These are phyloP conservation scores for Trichoderma asperellum DNA, from an alignment of 2,329 filamentous ascomycete genomes.

Conservation along the genomic window DNA sequence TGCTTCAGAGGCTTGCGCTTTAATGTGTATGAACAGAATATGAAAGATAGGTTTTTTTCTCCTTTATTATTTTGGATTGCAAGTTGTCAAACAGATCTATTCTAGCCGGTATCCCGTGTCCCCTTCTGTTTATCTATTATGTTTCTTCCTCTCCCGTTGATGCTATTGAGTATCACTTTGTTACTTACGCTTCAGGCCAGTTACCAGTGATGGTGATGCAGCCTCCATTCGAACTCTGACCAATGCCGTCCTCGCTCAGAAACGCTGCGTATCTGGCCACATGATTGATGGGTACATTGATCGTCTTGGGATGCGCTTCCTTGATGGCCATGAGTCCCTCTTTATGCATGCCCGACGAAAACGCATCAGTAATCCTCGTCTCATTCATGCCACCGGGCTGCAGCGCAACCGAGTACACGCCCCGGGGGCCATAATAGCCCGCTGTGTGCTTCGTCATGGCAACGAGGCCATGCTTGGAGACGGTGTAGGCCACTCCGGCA, in stretches of 20 bases:
- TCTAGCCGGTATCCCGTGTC: background rate
- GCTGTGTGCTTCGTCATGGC: conserved; percentile 63
- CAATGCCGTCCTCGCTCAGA: conserved; percentile 39
- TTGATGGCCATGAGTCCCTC: conserved; percentile 39
- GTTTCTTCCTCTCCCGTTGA: background rate
- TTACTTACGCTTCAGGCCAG: conserved; percentile 41
- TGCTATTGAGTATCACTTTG: background rate
- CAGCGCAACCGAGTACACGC: conserved; percentile 56
- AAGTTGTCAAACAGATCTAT: background rate
- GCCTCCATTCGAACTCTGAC: conserved; percentile 42
- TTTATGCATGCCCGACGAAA: conserved; percentile 43
- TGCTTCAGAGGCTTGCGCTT: conserved; percentile 9
- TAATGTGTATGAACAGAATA: conserved; percentile 23
- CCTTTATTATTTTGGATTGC: conserved; percentile 6
- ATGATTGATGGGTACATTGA: conserved; percentile 40
- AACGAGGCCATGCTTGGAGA: conserved; percentile 57
- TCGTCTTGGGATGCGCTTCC: conserved; percentile 38
- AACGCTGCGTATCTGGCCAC: conserved; percentile 48
- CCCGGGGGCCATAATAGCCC: conserved; percentile 56
- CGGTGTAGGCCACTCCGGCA: conserved; percentile 55
- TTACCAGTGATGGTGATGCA: conserved; percentile 44
- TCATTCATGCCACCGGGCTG: conserved; percentile 48
- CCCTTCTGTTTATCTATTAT: background rate
- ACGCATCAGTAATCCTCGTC: conserved; percentile 53
- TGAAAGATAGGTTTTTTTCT: conserved; percentile 1